A percentile compares a stretch with the other conserved stretches of the same genome.
Evolutionary conservation across 139 green algal genomes (phyloP).

Genomic region (Chlorella sp.): DNA sequence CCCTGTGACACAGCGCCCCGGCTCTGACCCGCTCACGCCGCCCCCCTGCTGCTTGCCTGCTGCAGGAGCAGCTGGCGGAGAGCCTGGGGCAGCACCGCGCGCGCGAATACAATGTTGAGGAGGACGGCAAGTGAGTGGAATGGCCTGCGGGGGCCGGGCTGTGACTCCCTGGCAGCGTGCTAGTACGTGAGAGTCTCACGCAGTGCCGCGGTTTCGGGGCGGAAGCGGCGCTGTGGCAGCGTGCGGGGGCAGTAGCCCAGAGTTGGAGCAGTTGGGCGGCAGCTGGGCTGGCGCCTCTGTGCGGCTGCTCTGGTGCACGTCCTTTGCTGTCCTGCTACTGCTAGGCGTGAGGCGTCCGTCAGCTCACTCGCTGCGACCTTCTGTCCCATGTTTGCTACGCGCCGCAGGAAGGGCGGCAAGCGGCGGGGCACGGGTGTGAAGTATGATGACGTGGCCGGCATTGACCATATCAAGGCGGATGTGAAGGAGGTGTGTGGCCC

Average conservation of each 20-base stretch:
- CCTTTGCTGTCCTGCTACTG: not conserved
- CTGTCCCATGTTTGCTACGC: not conserved
- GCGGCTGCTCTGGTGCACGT: too few relatives aligned
- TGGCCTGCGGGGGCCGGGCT: not conserved
- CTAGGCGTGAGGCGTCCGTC: not conserved
- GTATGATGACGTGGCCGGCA: constrained; percentile 77
- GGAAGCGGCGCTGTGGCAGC: too few relatives aligned
- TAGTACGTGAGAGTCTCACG: too few relatives aligned
- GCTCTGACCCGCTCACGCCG: too few relatives aligned
- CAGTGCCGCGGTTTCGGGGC: too few relatives aligned
- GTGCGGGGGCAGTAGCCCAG: too few relatives aligned
- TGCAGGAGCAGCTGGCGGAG: constrained; percentile 58
- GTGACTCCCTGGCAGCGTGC: too few relatives aligned
- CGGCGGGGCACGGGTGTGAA: constrained; percentile 63
- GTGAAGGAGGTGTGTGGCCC: too few relatives aligned
- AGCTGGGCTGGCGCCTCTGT: too few relatives aligned
- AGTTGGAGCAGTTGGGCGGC: too few relatives aligned
- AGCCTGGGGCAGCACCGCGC: constrained; percentile 54
- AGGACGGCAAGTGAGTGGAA: constrained; percentile 20
- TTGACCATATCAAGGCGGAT: constrained; percentile 68
- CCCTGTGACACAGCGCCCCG: too few relatives aligned
- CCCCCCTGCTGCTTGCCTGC: too few relatives aligned
- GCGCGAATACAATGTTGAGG: constrained; percentile 53
- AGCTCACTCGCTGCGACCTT: not conserved
- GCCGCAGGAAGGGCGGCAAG: constrained; percentile 29